A percentile compares a stretch with the other conserved stretches of the same genome.
These are phyloP conservation scores for Raphidocelis subcapitata DNA, from an alignment of 139 green algal genomes.

Conservation along the genomic window DNA sequence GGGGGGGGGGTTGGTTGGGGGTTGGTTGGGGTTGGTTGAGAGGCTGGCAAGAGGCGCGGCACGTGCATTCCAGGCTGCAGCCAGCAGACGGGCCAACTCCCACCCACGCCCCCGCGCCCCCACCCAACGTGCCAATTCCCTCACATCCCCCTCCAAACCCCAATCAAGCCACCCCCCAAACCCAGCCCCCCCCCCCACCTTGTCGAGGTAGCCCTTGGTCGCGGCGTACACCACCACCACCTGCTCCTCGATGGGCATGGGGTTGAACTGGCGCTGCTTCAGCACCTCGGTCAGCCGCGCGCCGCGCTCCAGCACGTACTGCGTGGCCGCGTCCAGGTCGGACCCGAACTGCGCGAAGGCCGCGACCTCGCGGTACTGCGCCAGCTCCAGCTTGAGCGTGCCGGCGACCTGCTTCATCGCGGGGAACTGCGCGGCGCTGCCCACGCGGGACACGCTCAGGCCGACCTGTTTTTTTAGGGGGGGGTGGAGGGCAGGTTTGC, in stretches of 20 bases:
- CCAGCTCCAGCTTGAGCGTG: slow-evolving; percentile 63
- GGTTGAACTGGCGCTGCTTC: slow-evolving; percentile 84
- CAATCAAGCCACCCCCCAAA: too few relatives aligned
- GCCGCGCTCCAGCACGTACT: slow-evolving; percentile 74
- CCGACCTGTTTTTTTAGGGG: slow-evolving; percentile 88
- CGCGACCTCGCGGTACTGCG: slow-evolving; percentile 75
- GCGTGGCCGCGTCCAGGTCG: slow-evolving; percentile 73
- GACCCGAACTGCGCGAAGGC: slow-evolving; percentile 80
- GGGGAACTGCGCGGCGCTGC: slow-evolving; percentile 83
- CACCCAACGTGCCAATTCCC: too few relatives aligned
- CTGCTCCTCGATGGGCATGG: slow-evolving; percentile 81
- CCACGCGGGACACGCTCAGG: slow-evolving; percentile 78
- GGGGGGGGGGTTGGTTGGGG: too few relatives aligned
- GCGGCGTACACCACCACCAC: slow-evolving; percentile 61
- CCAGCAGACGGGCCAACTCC: too few relatives aligned
- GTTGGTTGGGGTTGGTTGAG: too few relatives aligned
- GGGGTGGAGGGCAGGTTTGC: slow-evolving; percentile 77
- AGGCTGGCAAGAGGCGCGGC: too few relatives aligned
- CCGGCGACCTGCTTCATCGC: slow-evolving; percentile 85
- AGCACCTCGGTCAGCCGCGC: slow-evolving; percentile 71
- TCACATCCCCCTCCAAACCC: too few relatives aligned
- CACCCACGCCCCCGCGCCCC: too few relatives aligned
- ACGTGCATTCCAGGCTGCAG: too few relatives aligned
- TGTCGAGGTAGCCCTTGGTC: slow-evolving; percentile 63
- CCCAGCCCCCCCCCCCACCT: not conserved